Base-by-base conservation (phyloP, 1,284 basidiomycete species). In the Porogramme epimiltina region DNA sequence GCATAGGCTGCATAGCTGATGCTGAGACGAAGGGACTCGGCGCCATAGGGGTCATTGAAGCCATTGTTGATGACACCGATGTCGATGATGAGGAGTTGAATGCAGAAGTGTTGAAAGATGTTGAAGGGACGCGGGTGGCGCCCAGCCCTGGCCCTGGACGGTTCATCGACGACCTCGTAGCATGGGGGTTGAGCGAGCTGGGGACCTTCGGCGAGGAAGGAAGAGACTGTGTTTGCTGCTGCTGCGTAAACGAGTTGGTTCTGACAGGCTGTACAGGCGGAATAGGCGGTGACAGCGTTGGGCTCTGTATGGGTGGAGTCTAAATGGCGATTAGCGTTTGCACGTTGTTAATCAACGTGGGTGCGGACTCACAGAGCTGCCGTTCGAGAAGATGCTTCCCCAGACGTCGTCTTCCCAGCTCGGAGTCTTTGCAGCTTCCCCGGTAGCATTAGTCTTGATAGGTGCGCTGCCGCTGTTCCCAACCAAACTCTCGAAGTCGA, bases 321-420 rank as follows among this genome's bases (percentile, higher is more conserved):
- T 23, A 28, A 24, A 38, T 45, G 33, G 45, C 49, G 37, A 45
- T 49, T 26, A 43, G 44, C 8, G 25, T 39, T 3, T 22, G 26
- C 6, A 34, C 19, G 3, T 18, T 19, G 18, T 16, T 20, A 26
- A 36, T 23, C 50, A 36, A 44, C 47, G 45, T 42, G 52, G 43
- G 5, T 49, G 54, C 28, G 40, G 31, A 47, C 72, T 45, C 58
- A 79, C 78, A 62, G 34, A 70, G 67, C 51, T 68, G 39, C 71
- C 58, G 45, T 63, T 62, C 15, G 69, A 80, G 56, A 91, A 79
- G 45, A 92, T 89, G 53, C 78, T 89, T 9, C 83, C 87, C 90
- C 87, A 93, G 2, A 85, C 80, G 63, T 91, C 89, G 51, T 91
- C 88, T 57, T 88, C 86, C 87, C 85, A 90, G 39, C 74, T 71